Conservation (phyloP, 139 green algal genomes). For the Nannochloris sp. region DNA sequence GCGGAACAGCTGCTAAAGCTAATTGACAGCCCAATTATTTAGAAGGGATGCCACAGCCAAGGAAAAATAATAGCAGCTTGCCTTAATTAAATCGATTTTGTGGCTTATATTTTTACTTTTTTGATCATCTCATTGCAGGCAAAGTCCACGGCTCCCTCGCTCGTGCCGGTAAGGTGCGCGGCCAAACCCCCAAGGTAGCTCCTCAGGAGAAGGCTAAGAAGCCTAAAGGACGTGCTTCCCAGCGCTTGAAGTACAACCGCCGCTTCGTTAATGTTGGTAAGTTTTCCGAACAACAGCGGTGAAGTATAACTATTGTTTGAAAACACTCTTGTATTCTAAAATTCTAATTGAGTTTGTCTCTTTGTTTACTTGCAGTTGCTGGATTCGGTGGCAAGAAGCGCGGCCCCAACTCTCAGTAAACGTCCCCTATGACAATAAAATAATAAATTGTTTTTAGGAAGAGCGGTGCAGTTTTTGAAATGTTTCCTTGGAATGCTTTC, state of each 20-base stretch:
- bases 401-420: slow-evolving; percentile 58
- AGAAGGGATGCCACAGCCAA: too few relatives aligned
- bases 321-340: neutral
- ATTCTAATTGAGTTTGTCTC: neutral
- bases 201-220: slow-evolving; percentile 99
- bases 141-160: slow-evolving; percentile 99
- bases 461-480: too few relatives aligned
- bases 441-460: too few relatives aligned
- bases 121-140: slow-evolving; percentile 44
- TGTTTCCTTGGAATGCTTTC: too few relatives aligned
- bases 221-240: slow-evolving; percentile 79
- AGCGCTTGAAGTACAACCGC: slow-evolving; percentile 97
- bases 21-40: too few relatives aligned
- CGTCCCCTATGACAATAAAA: too few relatives aligned
- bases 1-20: too few relatives aligned
- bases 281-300: neutral
- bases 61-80: too few relatives aligned
- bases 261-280: slow-evolving; percentile 85
- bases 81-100: too few relatives aligned
- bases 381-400: slow-evolving; percentile 83
- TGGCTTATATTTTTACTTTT: slow-evolving; percentile 5
- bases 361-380: slow-evolving; percentile 45
- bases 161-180: slow-evolving; percentile 98
- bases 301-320: neutral
- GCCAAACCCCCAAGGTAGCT: slow-evolving; percentile 97